These are phyloP conservation scores for Gossypium raimondii DNA, from an alignment of 345 rosid genomes.

Conservation along the genomic window DNA sequence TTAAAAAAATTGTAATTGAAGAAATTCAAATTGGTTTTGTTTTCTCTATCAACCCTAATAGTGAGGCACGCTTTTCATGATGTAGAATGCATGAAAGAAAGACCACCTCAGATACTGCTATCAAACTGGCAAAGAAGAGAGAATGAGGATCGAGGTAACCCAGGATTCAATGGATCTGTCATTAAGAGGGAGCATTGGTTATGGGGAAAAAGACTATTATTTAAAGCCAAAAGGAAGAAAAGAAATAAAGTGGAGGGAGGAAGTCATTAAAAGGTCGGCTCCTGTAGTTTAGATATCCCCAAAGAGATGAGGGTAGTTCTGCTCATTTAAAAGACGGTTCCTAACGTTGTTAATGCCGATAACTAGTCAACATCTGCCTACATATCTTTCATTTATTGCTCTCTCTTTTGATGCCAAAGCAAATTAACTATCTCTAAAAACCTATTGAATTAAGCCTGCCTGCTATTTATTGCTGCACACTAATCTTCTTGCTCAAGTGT, in stretches of 20 bases:
- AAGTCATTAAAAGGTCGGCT: background rate
- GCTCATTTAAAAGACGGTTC: constrained; percentile 23
- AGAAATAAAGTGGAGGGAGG: background rate
- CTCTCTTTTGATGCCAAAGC: background rate
- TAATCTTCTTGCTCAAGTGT: background rate
- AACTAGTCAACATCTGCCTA: background rate
- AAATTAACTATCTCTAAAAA: background rate
- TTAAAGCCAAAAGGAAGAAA: background rate
- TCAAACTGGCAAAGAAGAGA: background rate
- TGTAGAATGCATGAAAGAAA: background rate
- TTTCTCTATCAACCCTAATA: background rate
- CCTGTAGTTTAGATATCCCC: background rate
- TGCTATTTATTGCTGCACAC: background rate
- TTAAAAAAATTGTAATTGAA: no score
- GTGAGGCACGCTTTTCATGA: background rate
- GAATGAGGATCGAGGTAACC: background rate
- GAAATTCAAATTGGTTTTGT: no score
- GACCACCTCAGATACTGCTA: background rate
- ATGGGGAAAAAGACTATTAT: background rate
- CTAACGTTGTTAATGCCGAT: constrained; percentile 21
- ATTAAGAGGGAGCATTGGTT: background rate
- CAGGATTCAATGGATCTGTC: background rate
- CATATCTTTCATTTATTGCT: background rate
- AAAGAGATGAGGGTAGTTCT: background rate
- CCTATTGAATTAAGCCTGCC: background rate